Evolutionary conservation across 2,329 filamentous ascomycete species (phyloP).

Genomic region (Fusarium luffae): DNA sequence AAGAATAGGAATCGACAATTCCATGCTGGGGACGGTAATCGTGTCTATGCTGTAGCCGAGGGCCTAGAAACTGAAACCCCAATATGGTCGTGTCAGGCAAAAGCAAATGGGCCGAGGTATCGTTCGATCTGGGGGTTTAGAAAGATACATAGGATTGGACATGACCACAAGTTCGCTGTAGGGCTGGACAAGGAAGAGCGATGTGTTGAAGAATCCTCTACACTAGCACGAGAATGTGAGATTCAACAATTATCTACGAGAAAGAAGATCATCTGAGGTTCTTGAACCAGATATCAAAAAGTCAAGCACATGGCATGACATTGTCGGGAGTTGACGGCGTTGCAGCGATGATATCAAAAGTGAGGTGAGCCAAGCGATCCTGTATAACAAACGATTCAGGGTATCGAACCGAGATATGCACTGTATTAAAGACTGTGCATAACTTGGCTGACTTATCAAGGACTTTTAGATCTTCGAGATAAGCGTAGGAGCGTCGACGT

Average conservation of each 20-base stretch:
- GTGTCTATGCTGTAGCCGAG: not conserved
- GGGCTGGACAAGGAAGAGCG: conserved; percentile 19
- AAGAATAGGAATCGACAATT: conserved; percentile 5
- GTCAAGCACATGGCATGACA: conserved; percentile 22
- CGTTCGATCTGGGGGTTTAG: conserved; percentile 33
- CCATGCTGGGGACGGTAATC: not conserved
- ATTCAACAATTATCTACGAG: conserved; percentile 23
- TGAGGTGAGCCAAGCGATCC: conserved; percentile 3
- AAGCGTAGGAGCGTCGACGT: conserved; percentile 20
- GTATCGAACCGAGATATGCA: conserved; percentile 16
- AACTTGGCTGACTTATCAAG: not conserved
- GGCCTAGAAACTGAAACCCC: conserved; percentile 6
- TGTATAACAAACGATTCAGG: not conserved
- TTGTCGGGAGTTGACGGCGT: conserved; percentile 24
- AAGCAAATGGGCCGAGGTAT: conserved; percentile 41
- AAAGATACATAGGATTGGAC: not conserved
- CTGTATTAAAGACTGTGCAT: not conserved
- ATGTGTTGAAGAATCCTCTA: conserved; percentile 5
- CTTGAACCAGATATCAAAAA: not conserved
- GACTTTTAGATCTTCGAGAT: conserved; percentile 31
- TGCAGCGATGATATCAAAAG: conserved; percentile 8
- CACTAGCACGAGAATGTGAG: not conserved
- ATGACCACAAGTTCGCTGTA: conserved; percentile 24
- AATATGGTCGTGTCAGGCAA: conserved; percentile 32
- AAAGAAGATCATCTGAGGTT: conserved; percentile 17